Base-by-base conservation (phyloP, 1,139 yeast species). In the Lodderomyces metapsilosis region DNA sequence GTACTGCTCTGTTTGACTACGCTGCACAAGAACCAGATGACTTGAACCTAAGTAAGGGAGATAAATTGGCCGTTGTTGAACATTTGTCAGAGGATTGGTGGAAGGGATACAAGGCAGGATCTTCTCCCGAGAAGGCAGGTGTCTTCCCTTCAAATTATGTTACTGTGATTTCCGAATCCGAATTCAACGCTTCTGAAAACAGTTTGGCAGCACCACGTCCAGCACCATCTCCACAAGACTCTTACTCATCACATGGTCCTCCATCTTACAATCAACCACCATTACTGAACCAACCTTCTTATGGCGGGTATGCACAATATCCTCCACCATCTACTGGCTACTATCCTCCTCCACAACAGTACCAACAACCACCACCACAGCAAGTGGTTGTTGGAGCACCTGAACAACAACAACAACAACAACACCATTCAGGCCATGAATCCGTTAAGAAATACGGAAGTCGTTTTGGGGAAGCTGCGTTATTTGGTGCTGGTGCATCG, bases 401-500 rank as follows among this genome's bases (percentile, higher is more conserved):
- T 15, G 50, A 50, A 34, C 51, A 46, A 30, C 53, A 36, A 24
- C 54, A 43, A 44, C 58, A 56, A 51, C 61, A 54, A 24, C n/a
- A n/a, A n/a, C n/a, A n/a, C n/a, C n/a, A 59, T 35, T 54, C 34
- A 5, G 58, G 50, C 16, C 62, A 59, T 38, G 65, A 59, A 6
- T 73, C 68, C 8, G 58, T 85, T 42, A 81, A 78, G 61, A 84
- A 77, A 59, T 80, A 88, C 54, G 97, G 97, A 15, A 74, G 87
- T 44, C 84, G 87, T 63, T 69, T 91, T 42, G 97, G 97, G 41
- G 84, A 88, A 53, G 97, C 97, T 5, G 95, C 95, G 22, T 80
- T 91, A 45, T 91, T 88, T 52, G 98, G 98, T 64, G 98, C 97
- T 16, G 98, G 98, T 71, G 96, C 98, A 33, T 85, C 97, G 1